Conservation (phyloP, 495 filamentous ascomycete species). For the Aspergillus funiculosus region DNA sequence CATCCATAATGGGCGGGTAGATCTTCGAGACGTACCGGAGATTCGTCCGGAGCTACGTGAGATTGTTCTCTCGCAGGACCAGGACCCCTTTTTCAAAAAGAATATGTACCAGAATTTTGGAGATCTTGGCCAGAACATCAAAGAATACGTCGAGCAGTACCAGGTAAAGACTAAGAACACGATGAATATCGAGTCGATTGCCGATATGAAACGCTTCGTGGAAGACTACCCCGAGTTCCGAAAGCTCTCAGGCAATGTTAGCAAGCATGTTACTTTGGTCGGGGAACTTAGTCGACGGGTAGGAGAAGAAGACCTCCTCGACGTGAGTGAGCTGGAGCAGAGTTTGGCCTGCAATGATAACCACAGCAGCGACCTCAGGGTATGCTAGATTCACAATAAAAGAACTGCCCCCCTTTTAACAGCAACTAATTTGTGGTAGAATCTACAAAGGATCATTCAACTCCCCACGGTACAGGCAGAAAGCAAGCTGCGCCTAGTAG, state of each 20-base stretch:
- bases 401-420: not conserved
- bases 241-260: slow-evolving; percentile 93
- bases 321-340: slow-evolving; percentile 95
- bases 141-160: slow-evolving; percentile 97
- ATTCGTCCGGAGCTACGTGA: slow-evolving; percentile 87
- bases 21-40: slow-evolving; percentile 80
- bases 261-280: slow-evolving; percentile 95
- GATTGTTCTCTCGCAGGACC: slow-evolving; percentile 93
- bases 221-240: slow-evolving; percentile 98
- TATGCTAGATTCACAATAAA: slow-evolving; percentile 31
- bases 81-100: slow-evolving; percentile 99
- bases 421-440: slow-evolving; percentile 43
- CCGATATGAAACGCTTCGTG: slow-evolving; percentile 98
- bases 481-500: slow-evolving; percentile 81
- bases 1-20: slow-evolving; percentile 86
- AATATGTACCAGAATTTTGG: slow-evolving; percentile 99
- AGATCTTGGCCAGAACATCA: slow-evolving; percentile 94
- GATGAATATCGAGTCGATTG: slow-evolving; percentile 91
- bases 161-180: slow-evolving; percentile 90
- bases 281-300: slow-evolving; percentile 86
- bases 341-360: slow-evolving; percentile 96
- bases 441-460: slow-evolving; percentile 76
- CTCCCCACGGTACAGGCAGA: slow-evolving; percentile 64
- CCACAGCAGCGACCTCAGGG: slow-evolving; percentile 79
- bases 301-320: slow-evolving; percentile 74